phyloP scores from a whole-genome alignment of 495 filamentous ascomycete genomes.

The Chlorociboria aeruginascens region DNA sequence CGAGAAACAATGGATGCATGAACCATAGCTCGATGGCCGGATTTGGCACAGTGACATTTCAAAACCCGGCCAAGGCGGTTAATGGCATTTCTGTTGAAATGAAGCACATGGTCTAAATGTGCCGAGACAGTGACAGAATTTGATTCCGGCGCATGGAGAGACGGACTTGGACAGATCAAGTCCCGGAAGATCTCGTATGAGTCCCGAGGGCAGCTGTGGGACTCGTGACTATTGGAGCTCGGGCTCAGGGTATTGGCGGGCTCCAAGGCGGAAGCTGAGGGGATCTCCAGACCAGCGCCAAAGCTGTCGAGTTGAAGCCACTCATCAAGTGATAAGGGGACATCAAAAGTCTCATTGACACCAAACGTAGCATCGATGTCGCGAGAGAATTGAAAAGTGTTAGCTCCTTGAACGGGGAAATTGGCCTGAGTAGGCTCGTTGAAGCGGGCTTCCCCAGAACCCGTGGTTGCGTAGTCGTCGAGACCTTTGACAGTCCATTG shows the following conservation, averaged over 20 bases:
- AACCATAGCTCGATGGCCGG: conserved; percentile 19
- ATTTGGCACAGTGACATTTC: conserved; percentile 21
- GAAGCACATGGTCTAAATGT: conserved; percentile 22
- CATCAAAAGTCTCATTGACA: background rate
- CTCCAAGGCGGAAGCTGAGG: background rate
- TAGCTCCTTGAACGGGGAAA: background rate
- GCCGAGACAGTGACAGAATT: conserved; percentile 9
- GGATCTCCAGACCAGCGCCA: conserved; percentile 4
- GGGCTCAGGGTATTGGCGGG: conserved; percentile 15
- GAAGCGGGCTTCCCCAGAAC: background rate
- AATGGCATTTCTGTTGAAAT: conserved; percentile 21
- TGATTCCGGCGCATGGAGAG: conserved; percentile 16
- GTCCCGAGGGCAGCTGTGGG: conserved; percentile 22
- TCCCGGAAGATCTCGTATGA: conserved; percentile 23
- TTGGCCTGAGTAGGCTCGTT: conserved; percentile 3
- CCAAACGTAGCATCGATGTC: conserved; percentile 1
- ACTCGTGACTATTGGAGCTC: conserved; percentile 22
- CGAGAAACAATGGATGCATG: conserved; percentile 25
- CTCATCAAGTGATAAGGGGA: conserved; percentile 2
- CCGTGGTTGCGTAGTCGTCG: background rate
- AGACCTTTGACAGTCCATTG: background rate
- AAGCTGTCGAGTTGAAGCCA: conserved; percentile 10
- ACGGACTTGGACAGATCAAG: conserved; percentile 8
- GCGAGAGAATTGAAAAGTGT: conserved; percentile 3
- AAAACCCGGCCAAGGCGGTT: conserved; percentile 21